Conservation (phyloP, 2,329 filamentous ascomycete species). For the Aspergillus latus region DNA sequence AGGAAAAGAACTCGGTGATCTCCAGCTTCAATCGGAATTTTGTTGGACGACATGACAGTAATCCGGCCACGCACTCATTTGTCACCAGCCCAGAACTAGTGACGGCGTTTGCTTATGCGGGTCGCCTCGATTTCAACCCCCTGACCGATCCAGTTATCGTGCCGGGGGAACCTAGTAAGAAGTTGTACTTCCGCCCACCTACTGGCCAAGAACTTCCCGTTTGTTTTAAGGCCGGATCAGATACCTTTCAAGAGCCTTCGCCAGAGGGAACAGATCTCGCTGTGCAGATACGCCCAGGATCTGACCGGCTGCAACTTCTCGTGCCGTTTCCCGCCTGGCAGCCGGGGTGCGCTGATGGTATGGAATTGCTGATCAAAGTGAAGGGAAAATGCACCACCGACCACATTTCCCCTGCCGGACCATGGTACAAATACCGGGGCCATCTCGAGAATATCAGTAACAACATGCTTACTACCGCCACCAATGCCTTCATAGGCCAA, state of each 20-base stretch:
- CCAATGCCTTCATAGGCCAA: conserved; percentile 61
- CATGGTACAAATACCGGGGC: conserved; percentile 97
- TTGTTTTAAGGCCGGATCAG: conserved; percentile 81
- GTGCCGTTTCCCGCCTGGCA: conserved; percentile 19
- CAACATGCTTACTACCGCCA: conserved; percentile 97
- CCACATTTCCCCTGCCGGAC: conserved; percentile 81
- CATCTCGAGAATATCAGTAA: conserved; percentile 99
- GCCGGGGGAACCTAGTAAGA: background rate
- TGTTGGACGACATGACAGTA: conserved; percentile 90
- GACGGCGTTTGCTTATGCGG: conserved; percentile 77
- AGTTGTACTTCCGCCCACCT: conserved; percentile 82
- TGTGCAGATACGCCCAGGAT: conserved; percentile 15
- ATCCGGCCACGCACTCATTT: conserved; percentile 88
- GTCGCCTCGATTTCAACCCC: conserved; percentile 37
- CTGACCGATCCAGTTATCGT: conserved; percentile 11
- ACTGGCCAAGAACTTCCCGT: conserved; percentile 74
- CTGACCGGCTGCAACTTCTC: conserved; percentile 22
- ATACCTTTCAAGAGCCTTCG: conserved; percentile 47
- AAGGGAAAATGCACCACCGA: conserved; percentile 93
- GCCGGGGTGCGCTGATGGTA: conserved; percentile 66
- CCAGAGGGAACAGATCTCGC: conserved; percentile 11
- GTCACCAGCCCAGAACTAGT: conserved; percentile 85
- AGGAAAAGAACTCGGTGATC: conserved; percentile 91
- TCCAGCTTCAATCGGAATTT: conserved; percentile 99
- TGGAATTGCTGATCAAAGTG: conserved; percentile 90